A percentile compares a stretch with the other conserved stretches of the same genome.
Evolutionary conservation across 352 stramenopile genomes (phyloP).

Genomic region (Pythium oligandrum): DNA sequence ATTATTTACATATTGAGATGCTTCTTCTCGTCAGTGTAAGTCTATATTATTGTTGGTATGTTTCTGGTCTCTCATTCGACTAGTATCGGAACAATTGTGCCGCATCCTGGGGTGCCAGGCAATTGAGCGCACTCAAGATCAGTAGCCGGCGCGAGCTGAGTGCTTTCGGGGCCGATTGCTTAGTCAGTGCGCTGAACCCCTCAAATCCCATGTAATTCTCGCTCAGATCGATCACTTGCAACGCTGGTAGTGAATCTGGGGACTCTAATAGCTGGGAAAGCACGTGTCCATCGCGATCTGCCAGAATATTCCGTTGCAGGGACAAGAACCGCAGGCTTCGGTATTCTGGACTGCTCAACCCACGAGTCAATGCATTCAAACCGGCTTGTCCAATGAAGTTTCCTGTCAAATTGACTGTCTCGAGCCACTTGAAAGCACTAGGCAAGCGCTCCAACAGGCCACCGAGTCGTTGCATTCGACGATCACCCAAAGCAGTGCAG

Average conservation of each 20-base stretch:
- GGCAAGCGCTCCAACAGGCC: slow-evolving; percentile 21
- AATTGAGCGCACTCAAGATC: slow-evolving; percentile 8
- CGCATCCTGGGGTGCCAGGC: slow-evolving; percentile 14
- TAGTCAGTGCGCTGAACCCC: slow-evolving; percentile 50
- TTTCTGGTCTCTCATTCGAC: too few relatives aligned
- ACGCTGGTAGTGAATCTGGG: slow-evolving; percentile 14
- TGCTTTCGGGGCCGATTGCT: too few relatives aligned
- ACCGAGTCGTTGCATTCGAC: slow-evolving; percentile 30
- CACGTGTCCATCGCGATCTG: slow-evolving; percentile 36
- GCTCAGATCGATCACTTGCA: slow-evolving; percentile 32
- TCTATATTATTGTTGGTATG: too few relatives aligned
- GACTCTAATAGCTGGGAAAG: slow-evolving; percentile 35
- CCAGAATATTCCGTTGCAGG: slow-evolving; percentile 56
- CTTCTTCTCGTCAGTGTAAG: too few relatives aligned
- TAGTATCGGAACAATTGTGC: slow-evolving; percentile 17
- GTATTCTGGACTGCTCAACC: slow-evolving; percentile 14
- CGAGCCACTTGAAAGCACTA: slow-evolving; percentile 25
- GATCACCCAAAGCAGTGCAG: slow-evolving; percentile 54
- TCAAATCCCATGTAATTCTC: slow-evolving; percentile 69
- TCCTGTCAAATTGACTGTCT: slow-evolving; percentile 37
- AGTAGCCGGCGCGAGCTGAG: background rate
- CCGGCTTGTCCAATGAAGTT: slow-evolving; percentile 68
- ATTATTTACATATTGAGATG: too few relatives aligned
- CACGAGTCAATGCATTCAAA: slow-evolving; percentile 25
- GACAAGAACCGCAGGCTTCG: slow-evolving; percentile 28